Evolutionary conservation across 129 eudicot genomes (phyloP).

Genomic region (Tagetes patula): DNA sequence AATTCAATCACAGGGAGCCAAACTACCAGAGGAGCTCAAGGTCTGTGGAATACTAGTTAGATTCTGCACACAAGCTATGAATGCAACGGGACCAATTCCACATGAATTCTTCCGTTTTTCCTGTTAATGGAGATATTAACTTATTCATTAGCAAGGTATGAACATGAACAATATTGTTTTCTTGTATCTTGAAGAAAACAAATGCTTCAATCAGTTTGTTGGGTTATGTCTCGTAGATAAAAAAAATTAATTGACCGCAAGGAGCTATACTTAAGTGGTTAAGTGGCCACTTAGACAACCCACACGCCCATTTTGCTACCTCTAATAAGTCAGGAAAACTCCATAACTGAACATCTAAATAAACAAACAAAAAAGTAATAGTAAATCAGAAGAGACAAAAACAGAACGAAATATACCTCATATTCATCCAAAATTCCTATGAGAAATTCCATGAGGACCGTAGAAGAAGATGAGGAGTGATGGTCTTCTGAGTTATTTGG

Average conservation of each 20-base stretch:
- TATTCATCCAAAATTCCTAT: conserved; percentile 82
- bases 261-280: conserved; percentile 5
- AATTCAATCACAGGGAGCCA: conserved; percentile 14
- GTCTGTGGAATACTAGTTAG: conserved; percentile 76
- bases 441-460: conserved; percentile 62
- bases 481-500: conserved; percentile 66
- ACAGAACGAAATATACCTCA: conserved; percentile 47
- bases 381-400: conserved; percentile 13
- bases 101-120: conserved; percentile 67
- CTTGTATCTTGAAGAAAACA: neutral
- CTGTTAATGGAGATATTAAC: conserved; percentile 28
- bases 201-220: conserved; percentile 4
- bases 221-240: neutral
- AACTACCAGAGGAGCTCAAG: conserved; percentile 86
- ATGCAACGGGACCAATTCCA: conserved; percentile 88
- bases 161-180: conserved; percentile 10
- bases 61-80: conserved; percentile 77
- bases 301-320: neutral
- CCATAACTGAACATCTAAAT: conserved; percentile 20
- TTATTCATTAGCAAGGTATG: conserved; percentile 17
- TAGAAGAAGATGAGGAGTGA: conserved; percentile 69
- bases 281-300: neutral
- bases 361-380: conserved; percentile 3
- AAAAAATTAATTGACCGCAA: neutral
- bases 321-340: neutral